Evolutionary conservation across 169 alveolate species (phyloP), one percentile per base, ranked within the genome.

Genomic region (Babesia ovis): DNA sequence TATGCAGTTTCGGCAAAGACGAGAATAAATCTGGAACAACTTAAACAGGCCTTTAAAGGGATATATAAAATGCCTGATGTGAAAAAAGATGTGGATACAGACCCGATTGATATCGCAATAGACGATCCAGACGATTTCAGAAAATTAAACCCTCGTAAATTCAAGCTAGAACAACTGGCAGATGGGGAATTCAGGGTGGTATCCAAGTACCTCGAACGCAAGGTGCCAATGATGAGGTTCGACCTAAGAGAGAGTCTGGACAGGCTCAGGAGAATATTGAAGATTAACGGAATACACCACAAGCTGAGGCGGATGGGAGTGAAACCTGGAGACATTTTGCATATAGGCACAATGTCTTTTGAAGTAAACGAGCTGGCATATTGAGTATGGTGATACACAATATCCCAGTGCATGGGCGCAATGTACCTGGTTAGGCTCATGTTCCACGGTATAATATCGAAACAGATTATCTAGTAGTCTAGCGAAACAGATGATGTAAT

Each of bases 171-270:
- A 45, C 35, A 77, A 32, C 77, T 76, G 20, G 68, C 60, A 50
- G 91, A 89, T 41, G 70, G 88, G 12, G 60, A 68, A 42, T 89
- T 66, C 45, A 84, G 85, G 35, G 62, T 89, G 3, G 46, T 37
- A 41, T 85, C 91, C 6, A 51, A 55, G 42, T 89, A 84, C 57
- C 67, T 89, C 39, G 91, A 89, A 76, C 70, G 90, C 23, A 87
- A 89, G 60, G 84, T 88, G 23, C 71, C 83, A 25, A 89, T 89
- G 90, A 84, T 89, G 81, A 53, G 88, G 43, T 89, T 89, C 32
- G 89, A 81, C 34, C 70, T 31, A 37, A 34, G 77, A 16, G 89
- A 81, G 25, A 51, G 85, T 0, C 23, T 81, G 57, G 83, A 71
- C 60, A 61, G 56, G 27, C 55, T 81, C 14, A 71, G 79, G 58